These are phyloP conservation scores for Puccinia novopanici DNA, from an alignment of 1,284 basidiomycete genomes.

Conservation along the genomic window DNA sequence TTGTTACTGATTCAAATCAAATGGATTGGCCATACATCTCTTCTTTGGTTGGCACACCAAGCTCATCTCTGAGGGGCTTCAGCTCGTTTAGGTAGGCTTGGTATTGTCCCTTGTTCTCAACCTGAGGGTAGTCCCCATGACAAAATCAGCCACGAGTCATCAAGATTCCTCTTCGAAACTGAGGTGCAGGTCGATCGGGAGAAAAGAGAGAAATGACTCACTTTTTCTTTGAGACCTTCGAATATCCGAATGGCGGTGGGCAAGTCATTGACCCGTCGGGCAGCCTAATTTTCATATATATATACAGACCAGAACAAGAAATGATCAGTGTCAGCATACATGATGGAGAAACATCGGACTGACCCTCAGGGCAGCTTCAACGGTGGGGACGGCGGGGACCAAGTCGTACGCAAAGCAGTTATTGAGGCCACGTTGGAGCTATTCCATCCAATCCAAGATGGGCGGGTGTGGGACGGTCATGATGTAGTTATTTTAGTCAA, in stretches of 20 bases:
- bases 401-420: conserved; percentile 99
- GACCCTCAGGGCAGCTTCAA: conserved; percentile 47
- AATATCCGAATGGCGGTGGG: conserved; percentile 93
- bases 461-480: background rate
- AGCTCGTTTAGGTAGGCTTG: conserved; percentile 83
- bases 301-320: background rate
- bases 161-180: too few species aligned
- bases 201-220: background rate
- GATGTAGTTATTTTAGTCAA: too few species aligned
- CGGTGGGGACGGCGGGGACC: conserved; percentile 69
- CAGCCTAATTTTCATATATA: conserved; percentile 64
- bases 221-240: conserved; percentile 63
- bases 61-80: conserved; percentile 78
- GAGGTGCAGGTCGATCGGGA: background rate
- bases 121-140: conserved; percentile 62
- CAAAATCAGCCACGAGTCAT: too few species aligned
- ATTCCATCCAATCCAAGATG: background rate
- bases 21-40: conserved; percentile 49
- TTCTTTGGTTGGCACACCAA: conserved; percentile 66
- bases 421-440: conserved; percentile 91
- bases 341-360: background rate
- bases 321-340: background rate
- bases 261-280: conserved; percentile 92
- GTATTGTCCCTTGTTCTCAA: conserved; percentile 92
- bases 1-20: conserved; percentile 24